A percentile compares a stretch with the other conserved stretches of the same genome.
Evolutionary conservation across 768 basidiomycete species (phyloP).

Genomic region (Pulveroboletus sp.): DNA sequence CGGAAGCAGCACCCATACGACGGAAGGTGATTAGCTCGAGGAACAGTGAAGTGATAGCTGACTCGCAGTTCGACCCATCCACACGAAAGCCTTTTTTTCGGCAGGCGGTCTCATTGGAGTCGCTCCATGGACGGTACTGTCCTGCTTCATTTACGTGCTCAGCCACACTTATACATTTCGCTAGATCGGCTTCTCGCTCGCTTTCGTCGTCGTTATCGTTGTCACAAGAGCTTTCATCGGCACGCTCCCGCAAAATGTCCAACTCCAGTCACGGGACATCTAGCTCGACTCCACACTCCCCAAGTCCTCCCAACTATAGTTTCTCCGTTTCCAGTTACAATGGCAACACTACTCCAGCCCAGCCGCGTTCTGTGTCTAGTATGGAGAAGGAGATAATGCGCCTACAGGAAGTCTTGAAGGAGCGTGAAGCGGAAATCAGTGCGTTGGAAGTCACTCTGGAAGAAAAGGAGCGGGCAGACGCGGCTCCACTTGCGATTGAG

Average conservation of each 20-base stretch:
- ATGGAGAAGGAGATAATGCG: constrained; percentile 95
- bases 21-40: constrained; percentile 51
- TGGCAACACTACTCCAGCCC: constrained; percentile 25
- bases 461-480: constrained; percentile 29
- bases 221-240: constrained; percentile 94
- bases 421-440: constrained; percentile 87
- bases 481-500: not conserved
- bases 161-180: constrained; percentile 9
- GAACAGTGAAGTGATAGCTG: constrained; percentile 40
- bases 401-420: constrained; percentile 85
- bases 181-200: constrained; percentile 87
- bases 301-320: constrained; percentile 53
- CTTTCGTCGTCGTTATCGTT: constrained; percentile 93
- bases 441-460: constrained; percentile 56
- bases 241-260: constrained; percentile 78
- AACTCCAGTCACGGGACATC: constrained; percentile 70
- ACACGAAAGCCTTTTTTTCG: constrained; percentile 79
- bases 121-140: constrained; percentile 77
- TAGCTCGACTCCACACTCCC: constrained; percentile 61
- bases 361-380: constrained; percentile 76
- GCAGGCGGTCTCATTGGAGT: constrained; percentile 82
- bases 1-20: constrained; percentile 44
- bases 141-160: constrained; percentile 2
- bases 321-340: constrained; percentile 47
- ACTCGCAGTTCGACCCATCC: constrained; percentile 47